Conservation (phyloP, 495 filamentous ascomycete species). For the Lophium mytilinum region DNA sequence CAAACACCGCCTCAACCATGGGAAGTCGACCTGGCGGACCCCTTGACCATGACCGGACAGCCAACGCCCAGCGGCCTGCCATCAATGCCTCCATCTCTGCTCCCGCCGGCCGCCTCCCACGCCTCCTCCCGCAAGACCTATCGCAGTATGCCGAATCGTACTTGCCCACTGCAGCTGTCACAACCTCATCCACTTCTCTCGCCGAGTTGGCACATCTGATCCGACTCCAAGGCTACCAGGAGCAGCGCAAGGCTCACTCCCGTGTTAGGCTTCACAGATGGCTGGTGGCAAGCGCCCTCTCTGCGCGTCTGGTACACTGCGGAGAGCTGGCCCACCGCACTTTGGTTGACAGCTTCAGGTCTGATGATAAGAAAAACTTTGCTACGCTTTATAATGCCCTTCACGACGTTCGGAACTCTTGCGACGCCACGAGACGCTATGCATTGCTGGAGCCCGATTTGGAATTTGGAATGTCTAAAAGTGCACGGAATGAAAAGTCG, state of each 20-base stretch:
- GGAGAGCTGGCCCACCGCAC: slow-evolving; percentile 71
- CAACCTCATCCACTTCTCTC: slow-evolving; percentile 50
- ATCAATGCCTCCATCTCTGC: slow-evolving; percentile 31
- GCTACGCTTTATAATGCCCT: slow-evolving; percentile 78
- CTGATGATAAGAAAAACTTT: slow-evolving; percentile 85
- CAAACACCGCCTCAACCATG: slow-evolving; percentile 19
- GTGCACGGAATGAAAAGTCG: slow-evolving; percentile 25
- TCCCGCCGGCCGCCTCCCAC: slow-evolving; percentile 36
- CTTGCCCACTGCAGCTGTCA: slow-evolving; percentile 31
- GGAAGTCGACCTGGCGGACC: slow-evolving; percentile 25
- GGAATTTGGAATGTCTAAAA: slow-evolving; percentile 42
- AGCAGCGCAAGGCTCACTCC: slow-evolving; percentile 59
- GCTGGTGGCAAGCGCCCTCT: slow-evolving; percentile 57
- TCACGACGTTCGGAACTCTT: slow-evolving; percentile 80
- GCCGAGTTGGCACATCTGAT: slow-evolving; percentile 65
- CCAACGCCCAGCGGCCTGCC: slow-evolving; percentile 14
- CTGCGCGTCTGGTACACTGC: slow-evolving; percentile 68
- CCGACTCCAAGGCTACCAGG: slow-evolving; percentile 63
- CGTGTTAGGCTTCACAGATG: slow-evolving; percentile 58
- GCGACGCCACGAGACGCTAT: slow-evolving; percentile 61
- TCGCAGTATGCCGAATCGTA: slow-evolving; percentile 33
- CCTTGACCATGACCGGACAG: slow-evolving; percentile 19
- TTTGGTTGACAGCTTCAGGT: slow-evolving; percentile 79
- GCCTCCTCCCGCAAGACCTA: slow-evolving; percentile 36
- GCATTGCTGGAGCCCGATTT: slow-evolving; percentile 62